phyloP scores from a whole-genome alignment of 352 stramenopile species.

The Phytopythium helicoides region DNA sequence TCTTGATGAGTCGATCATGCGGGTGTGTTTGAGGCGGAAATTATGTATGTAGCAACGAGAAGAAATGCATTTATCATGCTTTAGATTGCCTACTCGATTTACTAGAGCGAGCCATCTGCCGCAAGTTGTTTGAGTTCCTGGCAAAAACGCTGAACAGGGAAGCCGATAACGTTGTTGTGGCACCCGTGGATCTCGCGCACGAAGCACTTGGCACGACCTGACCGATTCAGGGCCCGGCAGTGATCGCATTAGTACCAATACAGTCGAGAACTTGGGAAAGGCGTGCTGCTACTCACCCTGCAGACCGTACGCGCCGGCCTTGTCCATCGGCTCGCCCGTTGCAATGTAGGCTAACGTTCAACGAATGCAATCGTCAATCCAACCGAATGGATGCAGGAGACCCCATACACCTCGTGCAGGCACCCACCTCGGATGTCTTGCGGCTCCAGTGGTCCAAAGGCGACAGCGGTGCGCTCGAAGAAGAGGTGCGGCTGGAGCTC shows the following conservation, averaged over 20 bases:
- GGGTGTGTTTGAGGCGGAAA: too few species aligned
- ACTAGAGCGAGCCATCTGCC: slow-evolving; percentile 40
- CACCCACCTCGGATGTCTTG: slow-evolving; percentile 54
- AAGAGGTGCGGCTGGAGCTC: slow-evolving; percentile 56
- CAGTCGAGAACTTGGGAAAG: too few species aligned
- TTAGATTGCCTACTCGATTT: too few species aligned
- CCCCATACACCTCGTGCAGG: neutral
- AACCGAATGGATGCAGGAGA: neutral
- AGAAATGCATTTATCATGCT: too few species aligned
- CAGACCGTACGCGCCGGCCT: slow-evolving; percentile 89
- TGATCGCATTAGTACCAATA: too few species aligned
- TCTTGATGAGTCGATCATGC: too few species aligned
- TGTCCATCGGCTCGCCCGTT: slow-evolving; percentile 92
- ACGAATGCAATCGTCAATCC: slow-evolving; percentile 6
- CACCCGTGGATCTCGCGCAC: slow-evolving; percentile 80
- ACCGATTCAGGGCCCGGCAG: too few species aligned
- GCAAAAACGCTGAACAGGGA: slow-evolving; percentile 80
- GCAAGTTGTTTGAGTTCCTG: slow-evolving; percentile 50
- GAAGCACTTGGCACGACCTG: slow-evolving; percentile 70
- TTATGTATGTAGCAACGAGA: too few species aligned
- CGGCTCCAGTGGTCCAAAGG: slow-evolving; percentile 50
- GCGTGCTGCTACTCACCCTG: slow-evolving; percentile 46
- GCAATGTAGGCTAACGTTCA: slow-evolving; percentile 71
- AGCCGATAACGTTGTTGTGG: slow-evolving; percentile 92
- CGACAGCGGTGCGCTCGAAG: slow-evolving; percentile 61